Conservation (phyloP, 306 rosid species). For the Bauhinia variegata region DNA sequence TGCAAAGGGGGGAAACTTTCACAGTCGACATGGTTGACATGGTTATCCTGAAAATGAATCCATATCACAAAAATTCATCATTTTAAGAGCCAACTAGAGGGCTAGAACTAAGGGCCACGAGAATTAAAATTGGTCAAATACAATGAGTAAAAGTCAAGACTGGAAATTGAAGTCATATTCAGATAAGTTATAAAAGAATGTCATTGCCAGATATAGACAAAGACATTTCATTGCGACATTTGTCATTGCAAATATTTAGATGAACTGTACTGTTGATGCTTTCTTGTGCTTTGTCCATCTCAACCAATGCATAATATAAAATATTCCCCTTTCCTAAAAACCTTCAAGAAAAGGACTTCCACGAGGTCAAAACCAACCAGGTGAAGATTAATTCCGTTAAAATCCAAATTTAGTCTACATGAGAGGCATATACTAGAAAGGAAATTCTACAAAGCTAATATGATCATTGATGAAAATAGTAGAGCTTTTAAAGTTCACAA, state of each 20-base stretch:
- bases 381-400: not conserved
- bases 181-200: not conserved
- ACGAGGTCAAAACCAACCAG: not conserved
- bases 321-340: constrained; percentile 3
- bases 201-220: too few species aligned
- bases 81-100: constrained; percentile 9
- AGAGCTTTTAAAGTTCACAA: not conserved
- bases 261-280: not conserved
- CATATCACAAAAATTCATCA: constrained; percentile 28
- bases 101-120: not conserved
- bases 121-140: not conserved
- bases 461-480: constrained; percentile 13
- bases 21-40: constrained; percentile 66
- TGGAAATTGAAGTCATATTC: too few species aligned
- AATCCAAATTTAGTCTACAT: not conserved
- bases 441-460: not conserved
- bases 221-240: too few species aligned
- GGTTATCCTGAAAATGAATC: constrained; percentile 47
- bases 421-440: not conserved
- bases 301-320: not conserved
- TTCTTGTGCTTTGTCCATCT: not conserved
- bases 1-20: constrained; percentile 46
- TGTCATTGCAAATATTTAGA: not conserved
- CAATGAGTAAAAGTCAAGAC: too few species aligned
- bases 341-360: constrained; percentile 1